phyloP scores from a whole-genome alignment of 371 early-diverging fungal species.

The Nematocida minor region DNA sequence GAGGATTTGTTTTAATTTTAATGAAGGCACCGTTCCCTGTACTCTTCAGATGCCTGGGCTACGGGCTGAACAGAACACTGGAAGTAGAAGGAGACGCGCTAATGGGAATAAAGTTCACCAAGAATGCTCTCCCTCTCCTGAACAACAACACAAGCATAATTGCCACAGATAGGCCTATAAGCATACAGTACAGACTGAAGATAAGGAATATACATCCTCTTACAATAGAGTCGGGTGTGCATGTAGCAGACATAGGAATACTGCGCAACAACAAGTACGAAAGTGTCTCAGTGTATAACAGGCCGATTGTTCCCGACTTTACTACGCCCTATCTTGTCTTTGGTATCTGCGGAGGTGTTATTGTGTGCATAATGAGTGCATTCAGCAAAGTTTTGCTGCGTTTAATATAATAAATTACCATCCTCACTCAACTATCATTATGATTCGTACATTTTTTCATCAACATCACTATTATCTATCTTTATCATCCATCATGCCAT shows the following conservation, averaged over 20 bases:
- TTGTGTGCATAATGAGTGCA: slow-evolving; percentile 19
- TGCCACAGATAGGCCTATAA: neutral
- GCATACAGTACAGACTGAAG: slow-evolving; percentile 1
- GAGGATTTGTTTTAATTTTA: neutral
- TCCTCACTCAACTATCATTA: too few species aligned
- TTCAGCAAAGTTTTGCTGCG: slow-evolving; percentile 25
- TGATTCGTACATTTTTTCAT: too few species aligned
- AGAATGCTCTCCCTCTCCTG: slow-evolving; percentile 18
- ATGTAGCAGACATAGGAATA: neutral
- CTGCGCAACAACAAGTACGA: neutral
- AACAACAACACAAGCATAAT: neutral
- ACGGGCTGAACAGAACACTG: slow-evolving; percentile 2
- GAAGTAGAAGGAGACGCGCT: neutral
- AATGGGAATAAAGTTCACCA: neutral
- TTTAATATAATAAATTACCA: neutral
- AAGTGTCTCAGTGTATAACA: neutral
- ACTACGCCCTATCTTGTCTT: slow-evolving; percentile 46
- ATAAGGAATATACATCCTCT: neutral
- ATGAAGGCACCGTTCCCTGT: neutral
- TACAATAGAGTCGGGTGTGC: slow-evolving; percentile 14
- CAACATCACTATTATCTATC: too few species aligned
- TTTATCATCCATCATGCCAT: neutral
- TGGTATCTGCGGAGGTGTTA: slow-evolving; percentile 29
- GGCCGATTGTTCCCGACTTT: slow-evolving; percentile 43
- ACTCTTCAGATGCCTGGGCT: neutral